A percentile compares a stretch with the other conserved stretches of the same genome.
Conservation (phyloP, 495 filamentous ascomycete genomes). For the Hyaloscypha variabilis region DNA sequence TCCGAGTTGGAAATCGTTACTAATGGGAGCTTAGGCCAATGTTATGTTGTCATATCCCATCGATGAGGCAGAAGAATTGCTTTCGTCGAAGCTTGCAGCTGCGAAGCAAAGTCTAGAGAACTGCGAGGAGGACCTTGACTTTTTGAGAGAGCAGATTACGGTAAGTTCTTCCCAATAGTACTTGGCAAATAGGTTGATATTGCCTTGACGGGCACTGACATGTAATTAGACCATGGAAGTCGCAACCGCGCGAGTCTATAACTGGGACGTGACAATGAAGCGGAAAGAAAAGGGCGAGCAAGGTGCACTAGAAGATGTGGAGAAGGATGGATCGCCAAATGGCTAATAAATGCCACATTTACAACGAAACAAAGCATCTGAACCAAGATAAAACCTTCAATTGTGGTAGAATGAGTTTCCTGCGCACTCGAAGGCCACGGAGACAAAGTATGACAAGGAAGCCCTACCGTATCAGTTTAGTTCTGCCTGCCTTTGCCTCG, state of each 20-base stretch:
- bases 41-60: slow-evolving; percentile 97
- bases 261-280: slow-evolving; percentile 95
- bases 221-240: slow-evolving; percentile 84
- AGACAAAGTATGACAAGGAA: no score
- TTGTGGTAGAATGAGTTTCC: not conserved
- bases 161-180: slow-evolving; percentile 47
- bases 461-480: no score
- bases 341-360: slow-evolving; percentile 15
- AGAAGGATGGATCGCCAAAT: slow-evolving; percentile 30
- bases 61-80: slow-evolving; percentile 77
- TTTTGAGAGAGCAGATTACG: slow-evolving; percentile 94
- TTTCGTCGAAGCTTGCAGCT: slow-evolving; percentile 75
- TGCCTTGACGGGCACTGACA: slow-evolving; percentile 32
- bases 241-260: slow-evolving; percentile 94
- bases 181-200: not conserved
- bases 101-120: slow-evolving; percentile 78
- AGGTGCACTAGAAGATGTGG: slow-evolving; percentile 26
- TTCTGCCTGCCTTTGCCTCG: not conserved
- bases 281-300: slow-evolving; percentile 84
- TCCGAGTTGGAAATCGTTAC: not conserved
- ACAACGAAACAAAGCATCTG: slow-evolving; percentile 1
- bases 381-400: not conserved
- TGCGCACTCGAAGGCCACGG: no score
- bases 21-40: slow-evolving; percentile 66
- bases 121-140: slow-evolving; percentile 96